Evolutionary conservation across 1,284 basidiomycete species (phyloP).

Genomic region (Fistulinella cinereoalba): DNA sequence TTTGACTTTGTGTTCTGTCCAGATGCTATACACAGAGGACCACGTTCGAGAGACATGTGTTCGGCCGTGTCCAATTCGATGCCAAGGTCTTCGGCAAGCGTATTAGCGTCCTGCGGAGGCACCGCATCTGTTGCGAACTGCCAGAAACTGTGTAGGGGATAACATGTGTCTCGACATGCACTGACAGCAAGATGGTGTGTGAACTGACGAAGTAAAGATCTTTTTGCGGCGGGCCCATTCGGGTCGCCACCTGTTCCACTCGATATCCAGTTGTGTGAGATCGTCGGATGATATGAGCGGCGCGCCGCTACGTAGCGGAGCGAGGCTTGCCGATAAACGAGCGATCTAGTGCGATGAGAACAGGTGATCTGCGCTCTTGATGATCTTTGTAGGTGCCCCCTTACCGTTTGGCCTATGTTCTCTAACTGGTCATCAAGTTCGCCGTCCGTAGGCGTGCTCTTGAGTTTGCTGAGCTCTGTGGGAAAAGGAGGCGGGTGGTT

Average conservation of each 20-base stretch:
- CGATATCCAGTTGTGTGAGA: slow-evolving; percentile 54
- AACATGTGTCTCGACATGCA: slow-evolving; percentile 4
- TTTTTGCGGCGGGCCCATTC: slow-evolving; percentile 73
- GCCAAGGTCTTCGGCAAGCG: slow-evolving; percentile 68
- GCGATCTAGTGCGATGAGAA: slow-evolving; percentile 41
- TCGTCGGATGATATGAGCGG: slow-evolving; percentile 67
- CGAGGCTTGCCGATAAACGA: slow-evolving; percentile 49
- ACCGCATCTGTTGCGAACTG: slow-evolving; percentile 63
- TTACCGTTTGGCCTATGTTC: slow-evolving; percentile 44
- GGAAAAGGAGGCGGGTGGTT: not conserved
- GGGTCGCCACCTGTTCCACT: slow-evolving; percentile 67
- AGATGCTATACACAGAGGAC: slow-evolving; percentile 17
- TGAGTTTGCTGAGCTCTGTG: slow-evolving; percentile 63
- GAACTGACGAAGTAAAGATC: slow-evolving; percentile 58
- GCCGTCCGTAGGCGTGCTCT: slow-evolving; percentile 61
- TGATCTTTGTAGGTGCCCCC: slow-evolving; percentile 1
- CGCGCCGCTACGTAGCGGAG: slow-evolving; percentile 62
- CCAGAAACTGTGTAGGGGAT: slow-evolving; percentile 56
- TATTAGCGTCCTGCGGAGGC: slow-evolving; percentile 56
- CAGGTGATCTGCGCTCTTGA: slow-evolving; percentile 3
- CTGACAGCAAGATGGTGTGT: slow-evolving; percentile 1
- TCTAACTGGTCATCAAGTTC: slow-evolving; percentile 55
- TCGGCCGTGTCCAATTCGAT: slow-evolving; percentile 71
- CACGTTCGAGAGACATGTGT: slow-evolving; percentile 46
- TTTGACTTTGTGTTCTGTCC: slow-evolving; percentile 16